Evolutionary conservation across 2,329 filamentous ascomycete genomes (phyloP), one percentile per base, ranked within the genome.

Genomic region (Alternaria triticimaculans): DNA sequence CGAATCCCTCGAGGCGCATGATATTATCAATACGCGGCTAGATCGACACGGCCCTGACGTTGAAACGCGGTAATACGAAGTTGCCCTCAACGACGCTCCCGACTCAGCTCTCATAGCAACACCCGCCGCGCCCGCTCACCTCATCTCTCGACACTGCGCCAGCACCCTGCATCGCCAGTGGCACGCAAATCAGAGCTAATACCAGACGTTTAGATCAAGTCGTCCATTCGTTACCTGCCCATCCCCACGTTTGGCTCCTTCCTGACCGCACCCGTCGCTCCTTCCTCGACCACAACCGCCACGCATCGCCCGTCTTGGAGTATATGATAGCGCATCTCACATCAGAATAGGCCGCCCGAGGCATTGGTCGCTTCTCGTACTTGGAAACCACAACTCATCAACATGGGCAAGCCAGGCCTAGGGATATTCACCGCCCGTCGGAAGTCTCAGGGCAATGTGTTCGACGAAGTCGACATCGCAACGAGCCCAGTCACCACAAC

Each of bases 371-470:
- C 65, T 60, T 54, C 49, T 54, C 58, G 58, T 55, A 53, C 64
- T 33, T 51, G 23, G 23, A 46, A 43, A 45, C 50, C 48, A 41
- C 53, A 44, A 12, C 21, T n/a, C 14, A 20, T 21, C 59, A 68
- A n/a, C 51, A 78, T 77, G 75, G 75, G 62, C 62, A 79, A 76
- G 71, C 71, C 76, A 28, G 71, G 71, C 9, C 69, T 79, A 15
- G 72, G 74, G 18, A 69, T 78, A 60, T 76, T 79, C 63, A 76
- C 68, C 30, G 70, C 65, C 53, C 78, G 79, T 26, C 74, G 79
- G 28, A 81, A 80, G 72, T 81, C 79, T 23, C 72, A 76, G 57
- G 73, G 76, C 57, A 80, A 80, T 61, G 70, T 67, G 21, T 65
- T 81, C 33, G 78, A 80, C 11, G 75, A 78, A 9, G 57, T 69